Percentiles rank a stretch among this genome's conserved stretches.
Conservation (phyloP, 768 basidiomycete species). For the Tylopilus felleus region DNA sequence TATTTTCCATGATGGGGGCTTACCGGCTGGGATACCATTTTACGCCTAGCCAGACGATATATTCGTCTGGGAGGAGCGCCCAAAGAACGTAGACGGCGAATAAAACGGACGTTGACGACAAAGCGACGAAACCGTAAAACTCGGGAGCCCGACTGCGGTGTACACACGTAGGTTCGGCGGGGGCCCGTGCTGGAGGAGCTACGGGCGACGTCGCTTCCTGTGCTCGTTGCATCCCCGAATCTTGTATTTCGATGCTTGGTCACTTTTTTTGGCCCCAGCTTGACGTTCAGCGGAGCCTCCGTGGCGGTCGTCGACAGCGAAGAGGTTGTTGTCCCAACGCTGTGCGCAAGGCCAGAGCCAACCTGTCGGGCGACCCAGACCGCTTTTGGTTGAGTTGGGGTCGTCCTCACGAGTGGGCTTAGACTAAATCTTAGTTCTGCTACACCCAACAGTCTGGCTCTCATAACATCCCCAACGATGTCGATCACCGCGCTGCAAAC, state of each 20-base stretch:
- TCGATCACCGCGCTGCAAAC: conserved; percentile 29
- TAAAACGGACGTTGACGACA: conserved; percentile 69
- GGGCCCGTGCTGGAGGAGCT: conserved; percentile 42
- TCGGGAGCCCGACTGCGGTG: conserved; percentile 71
- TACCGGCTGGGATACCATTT: conserved; percentile 89
- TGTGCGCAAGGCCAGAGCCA: not conserved
- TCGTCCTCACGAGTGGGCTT: not conserved
- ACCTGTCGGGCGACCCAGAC: not conserved
- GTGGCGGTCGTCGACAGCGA: conserved; percentile 10
- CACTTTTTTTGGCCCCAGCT: not conserved
- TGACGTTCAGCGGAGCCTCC: conserved; percentile 21
- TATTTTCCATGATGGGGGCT: conserved; percentile 7
- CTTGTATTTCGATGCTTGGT: not conserved
- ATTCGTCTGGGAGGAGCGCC: conserved; percentile 75
- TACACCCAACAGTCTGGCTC: not conserved
- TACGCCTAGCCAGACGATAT: conserved; percentile 62
- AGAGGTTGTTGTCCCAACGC: not conserved
- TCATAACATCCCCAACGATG: conserved; percentile 11
- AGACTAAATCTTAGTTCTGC: not conserved
- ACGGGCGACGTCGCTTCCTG: conserved; percentile 42
- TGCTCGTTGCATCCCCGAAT: conserved; percentile 11
- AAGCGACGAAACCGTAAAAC: conserved; percentile 89
- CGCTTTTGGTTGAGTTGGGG: not conserved
- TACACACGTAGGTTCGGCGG: conserved; percentile 39
- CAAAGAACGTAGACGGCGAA: conserved; percentile 74